Evolutionary conservation across 345 rosid genomes (phyloP).

Genomic region (Populus ilicifolia): DNA sequence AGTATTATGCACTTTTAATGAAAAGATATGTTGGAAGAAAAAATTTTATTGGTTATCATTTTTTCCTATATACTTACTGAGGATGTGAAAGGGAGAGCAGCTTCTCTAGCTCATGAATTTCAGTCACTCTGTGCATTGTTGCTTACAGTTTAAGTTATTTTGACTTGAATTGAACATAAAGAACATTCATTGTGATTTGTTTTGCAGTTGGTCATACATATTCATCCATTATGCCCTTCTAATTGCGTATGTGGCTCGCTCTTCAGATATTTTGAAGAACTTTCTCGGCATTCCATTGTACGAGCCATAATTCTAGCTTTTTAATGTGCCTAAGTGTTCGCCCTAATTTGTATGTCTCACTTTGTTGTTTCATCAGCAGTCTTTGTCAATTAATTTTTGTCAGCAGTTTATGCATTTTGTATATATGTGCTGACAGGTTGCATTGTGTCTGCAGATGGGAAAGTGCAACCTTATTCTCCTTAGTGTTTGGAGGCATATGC

Average conservation of each 20-base stretch:
- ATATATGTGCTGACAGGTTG: constrained; percentile 32
- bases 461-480: constrained; percentile 68
- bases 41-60: no score
- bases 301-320: constrained; percentile 17
- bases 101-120: no score
- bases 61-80: no score
- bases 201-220: constrained; percentile 88
- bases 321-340: background rate
- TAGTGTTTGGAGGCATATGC: constrained; percentile 74
- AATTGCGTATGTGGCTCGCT: constrained; percentile 88
- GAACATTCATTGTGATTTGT: constrained; percentile 16
- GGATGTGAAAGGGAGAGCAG: no score
- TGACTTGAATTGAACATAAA: background rate
- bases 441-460: constrained; percentile 81
- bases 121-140: background rate
- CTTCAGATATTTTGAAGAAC: constrained; percentile 77
- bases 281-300: constrained; percentile 81
- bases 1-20: background rate
- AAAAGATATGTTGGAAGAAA: background rate
- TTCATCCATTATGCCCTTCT: constrained; percentile 89
- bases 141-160: background rate
- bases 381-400: background rate
- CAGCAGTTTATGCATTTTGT: constrained; percentile 7
- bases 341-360: background rate
- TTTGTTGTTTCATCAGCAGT: background rate